These are phyloP conservation scores for Xylaria scruposa DNA, from an alignment of 495 filamentous ascomycete species.

Conservation along the genomic window DNA sequence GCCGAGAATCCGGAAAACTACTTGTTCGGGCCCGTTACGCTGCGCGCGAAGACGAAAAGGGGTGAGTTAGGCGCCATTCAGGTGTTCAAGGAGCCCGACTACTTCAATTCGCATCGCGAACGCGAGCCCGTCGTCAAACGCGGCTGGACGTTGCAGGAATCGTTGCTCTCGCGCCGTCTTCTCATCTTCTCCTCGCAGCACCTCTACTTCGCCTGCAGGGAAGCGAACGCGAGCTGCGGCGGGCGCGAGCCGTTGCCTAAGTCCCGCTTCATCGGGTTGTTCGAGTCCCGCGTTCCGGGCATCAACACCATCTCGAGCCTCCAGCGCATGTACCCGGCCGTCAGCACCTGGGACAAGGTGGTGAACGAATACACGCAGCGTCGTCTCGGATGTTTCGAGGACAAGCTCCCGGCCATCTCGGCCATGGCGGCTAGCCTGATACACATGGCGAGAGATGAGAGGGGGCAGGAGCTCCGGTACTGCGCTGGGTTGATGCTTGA, in stretches of 20 bases:
- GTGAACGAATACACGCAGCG: slow-evolving; percentile 28
- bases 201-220: slow-evolving; percentile 30
- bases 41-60: slow-evolving; percentile 19
- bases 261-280: slow-evolving; percentile 23
- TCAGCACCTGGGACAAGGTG: slow-evolving; percentile 23
- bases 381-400: slow-evolving; percentile 19
- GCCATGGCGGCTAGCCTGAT: slow-evolving; percentile 30
- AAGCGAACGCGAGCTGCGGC: slow-evolving; percentile 30
- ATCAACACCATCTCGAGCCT: slow-evolving; percentile 28
- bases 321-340: slow-evolving; percentile 19
- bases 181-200: slow-evolving; percentile 33
- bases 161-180: slow-evolving; percentile 33
- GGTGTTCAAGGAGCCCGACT: slow-evolving; percentile 15
- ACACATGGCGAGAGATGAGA: slow-evolving; percentile 22
- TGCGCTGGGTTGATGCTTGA: slow-evolving; percentile 29
- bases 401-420: slow-evolving; percentile 35
- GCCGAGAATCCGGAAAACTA: slow-evolving; percentile 22
- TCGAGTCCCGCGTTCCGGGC: slow-evolving; percentile 24
- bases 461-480: slow-evolving; percentile 27
- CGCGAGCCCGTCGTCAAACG: slow-evolving; percentile 29
- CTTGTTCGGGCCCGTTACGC: slow-evolving; percentile 25
- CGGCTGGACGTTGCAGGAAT: slow-evolving; percentile 40
- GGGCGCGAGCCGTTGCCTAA: slow-evolving; percentile 22
- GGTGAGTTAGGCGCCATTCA: slow-evolving; percentile 26
- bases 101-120: slow-evolving; percentile 15